Conservation (phyloP, 2,329 filamentous ascomycete genomes). For the Phialemoniopsis sp. region DNA sequence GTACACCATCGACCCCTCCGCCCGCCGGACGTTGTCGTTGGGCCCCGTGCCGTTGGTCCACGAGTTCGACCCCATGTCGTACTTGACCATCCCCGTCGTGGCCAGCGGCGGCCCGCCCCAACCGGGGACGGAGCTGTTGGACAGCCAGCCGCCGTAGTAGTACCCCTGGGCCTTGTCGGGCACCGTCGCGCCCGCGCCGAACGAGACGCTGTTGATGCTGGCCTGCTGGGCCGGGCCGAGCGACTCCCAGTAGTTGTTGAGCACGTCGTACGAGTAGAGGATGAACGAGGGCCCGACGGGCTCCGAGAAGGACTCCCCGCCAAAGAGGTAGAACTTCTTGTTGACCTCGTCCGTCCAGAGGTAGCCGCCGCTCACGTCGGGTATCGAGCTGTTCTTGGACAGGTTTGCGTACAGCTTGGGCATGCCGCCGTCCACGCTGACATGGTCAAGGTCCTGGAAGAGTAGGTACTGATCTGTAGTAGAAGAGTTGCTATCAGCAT, state of each 20-base stretch:
- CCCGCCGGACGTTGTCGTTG: constrained; percentile 42
- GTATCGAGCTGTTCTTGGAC: constrained; percentile 54
- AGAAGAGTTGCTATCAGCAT: not conserved
- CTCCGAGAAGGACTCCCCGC: constrained; percentile 46
- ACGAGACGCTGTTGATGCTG: constrained; percentile 43
- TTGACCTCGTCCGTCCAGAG: constrained; percentile 60
- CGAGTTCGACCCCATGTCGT: constrained; percentile 46
- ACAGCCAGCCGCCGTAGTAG: constrained; percentile 61
- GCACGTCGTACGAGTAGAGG: constrained; percentile 54
- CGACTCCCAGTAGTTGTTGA: constrained; percentile 51
- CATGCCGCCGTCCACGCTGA: constrained; percentile 35
- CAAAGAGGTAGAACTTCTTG: constrained; percentile 59
- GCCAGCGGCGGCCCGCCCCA: constrained; percentile 45
- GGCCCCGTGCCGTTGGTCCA: constrained; percentile 52
- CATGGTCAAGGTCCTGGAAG: constrained; percentile 50
- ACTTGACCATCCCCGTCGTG: constrained; percentile 48
- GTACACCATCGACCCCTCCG: constrained; percentile 57
- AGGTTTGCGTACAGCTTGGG: constrained; percentile 53
- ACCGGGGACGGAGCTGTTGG: constrained; percentile 43
- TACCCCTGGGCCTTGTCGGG: constrained; percentile 52
- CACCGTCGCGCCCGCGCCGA: constrained; percentile 52
- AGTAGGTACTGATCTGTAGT: constrained; percentile 46
- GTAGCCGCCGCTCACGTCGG: constrained; percentile 36
- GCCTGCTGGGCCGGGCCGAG: constrained; percentile 29
- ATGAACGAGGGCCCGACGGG: constrained; percentile 30